A percentile compares a stretch with the other conserved stretches of the same genome.
Evolutionary conservation across 176 grass and related monocot species (phyloP).

Genomic region (Cymbopogon citratus): DNA sequence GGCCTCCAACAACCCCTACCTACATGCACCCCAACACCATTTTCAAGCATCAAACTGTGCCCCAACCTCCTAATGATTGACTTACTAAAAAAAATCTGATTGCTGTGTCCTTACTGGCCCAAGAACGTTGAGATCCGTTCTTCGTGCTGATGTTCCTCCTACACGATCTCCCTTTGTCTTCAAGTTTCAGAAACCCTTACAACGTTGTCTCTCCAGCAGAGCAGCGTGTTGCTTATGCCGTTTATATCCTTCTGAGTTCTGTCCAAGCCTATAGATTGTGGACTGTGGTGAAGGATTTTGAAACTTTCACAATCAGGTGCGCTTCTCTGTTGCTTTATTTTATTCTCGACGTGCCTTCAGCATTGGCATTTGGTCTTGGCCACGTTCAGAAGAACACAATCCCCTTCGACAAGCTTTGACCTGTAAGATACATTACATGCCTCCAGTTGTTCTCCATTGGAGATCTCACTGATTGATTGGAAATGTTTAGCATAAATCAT

Average conservation of each 20-base stretch:
- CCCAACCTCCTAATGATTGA: slow-evolving; percentile 4
- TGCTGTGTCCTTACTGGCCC: slow-evolving; percentile 15
- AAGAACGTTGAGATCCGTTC: background rate
- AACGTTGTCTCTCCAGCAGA: background rate
- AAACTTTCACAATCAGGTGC: slow-evolving; percentile 13
- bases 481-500: background rate
- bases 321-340: background rate
- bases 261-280: background rate
- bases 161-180: background rate
- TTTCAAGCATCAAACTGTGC: slow-evolving; percentile 1
- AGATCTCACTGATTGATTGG: background rate
- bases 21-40: background rate
- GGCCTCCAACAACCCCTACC: background rate
- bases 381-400: background rate
- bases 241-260: background rate
- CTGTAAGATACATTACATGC: background rate
- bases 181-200: slow-evolving; percentile 3
- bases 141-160: background rate
- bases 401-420: background rate
- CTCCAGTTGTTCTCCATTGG: background rate
- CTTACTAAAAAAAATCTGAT: slow-evolving; percentile 14
- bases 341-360: background rate
- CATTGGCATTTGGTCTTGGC: background rate
- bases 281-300: background rate
- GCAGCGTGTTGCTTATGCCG: background rate